Conservation (phyloP, 768 basidiomycete species). For the Chiua virens region DNA sequence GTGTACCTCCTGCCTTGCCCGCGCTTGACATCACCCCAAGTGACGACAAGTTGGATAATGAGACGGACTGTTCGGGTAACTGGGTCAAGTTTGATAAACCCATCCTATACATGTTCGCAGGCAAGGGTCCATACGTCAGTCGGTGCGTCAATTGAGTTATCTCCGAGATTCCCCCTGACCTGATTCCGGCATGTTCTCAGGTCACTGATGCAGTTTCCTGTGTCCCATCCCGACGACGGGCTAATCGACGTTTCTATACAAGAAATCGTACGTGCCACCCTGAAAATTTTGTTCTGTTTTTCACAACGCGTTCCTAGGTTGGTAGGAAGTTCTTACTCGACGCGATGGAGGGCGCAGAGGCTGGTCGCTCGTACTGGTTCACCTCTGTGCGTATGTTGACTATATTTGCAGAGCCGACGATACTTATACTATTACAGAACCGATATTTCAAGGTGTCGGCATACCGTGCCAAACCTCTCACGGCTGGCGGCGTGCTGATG, state of each 20-base stretch:
- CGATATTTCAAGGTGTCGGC: slow-evolving; percentile 73
- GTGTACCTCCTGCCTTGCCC: slow-evolving; percentile 6
- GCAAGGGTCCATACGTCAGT: slow-evolving; percentile 75
- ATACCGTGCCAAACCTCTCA: slow-evolving; percentile 66
- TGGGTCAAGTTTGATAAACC: slow-evolving; percentile 74
- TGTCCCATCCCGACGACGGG: slow-evolving; percentile 77
- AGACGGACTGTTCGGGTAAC: slow-evolving; percentile 44
- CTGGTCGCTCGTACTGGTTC: slow-evolving; percentile 63
- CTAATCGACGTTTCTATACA: slow-evolving; percentile 71
- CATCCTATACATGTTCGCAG: slow-evolving; percentile 68
- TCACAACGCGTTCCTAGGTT: slow-evolving; percentile 19
- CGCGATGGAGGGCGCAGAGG: slow-evolving; percentile 59
- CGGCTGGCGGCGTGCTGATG: slow-evolving; percentile 53
- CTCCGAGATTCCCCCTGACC: neutral
- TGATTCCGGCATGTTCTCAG: slow-evolving; percentile 30
- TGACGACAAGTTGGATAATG: slow-evolving; percentile 15
- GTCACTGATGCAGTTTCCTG: slow-evolving; percentile 82
- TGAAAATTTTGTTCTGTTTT: neutral
- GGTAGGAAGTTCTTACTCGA: slow-evolving; percentile 49
- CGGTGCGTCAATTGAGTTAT: slow-evolving; percentile 39
- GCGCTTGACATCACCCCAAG: slow-evolving; percentile 8
- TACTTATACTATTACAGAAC: slow-evolving; percentile 42
- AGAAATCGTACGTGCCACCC: slow-evolving; percentile 46
- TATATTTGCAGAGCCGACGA: neutral
- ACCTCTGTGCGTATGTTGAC: slow-evolving; percentile 44